phyloP scores from a whole-genome alignment of 2,329 filamentous ascomycete species.

The Zymoseptoria crescenta region DNA sequence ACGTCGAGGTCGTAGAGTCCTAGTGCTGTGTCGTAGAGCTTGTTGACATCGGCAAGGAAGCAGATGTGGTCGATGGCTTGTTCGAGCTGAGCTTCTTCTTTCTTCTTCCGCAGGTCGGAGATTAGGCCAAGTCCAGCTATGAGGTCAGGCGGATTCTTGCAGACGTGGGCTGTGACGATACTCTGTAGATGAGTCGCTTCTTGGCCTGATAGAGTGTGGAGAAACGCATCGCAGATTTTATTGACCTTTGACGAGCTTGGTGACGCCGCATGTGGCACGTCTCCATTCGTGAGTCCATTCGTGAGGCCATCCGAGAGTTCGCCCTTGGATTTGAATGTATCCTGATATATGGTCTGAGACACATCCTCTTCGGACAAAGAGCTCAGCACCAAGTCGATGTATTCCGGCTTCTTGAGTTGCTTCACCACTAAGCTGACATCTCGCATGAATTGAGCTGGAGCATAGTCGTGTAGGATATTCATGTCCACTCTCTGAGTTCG shows the following conservation, averaged over 20 bases:
- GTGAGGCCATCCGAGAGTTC: conserved; percentile 15
- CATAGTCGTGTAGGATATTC: conserved; percentile 93
- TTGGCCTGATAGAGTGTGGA: conserved; percentile 56
- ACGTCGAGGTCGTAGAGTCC: conserved; percentile 89
- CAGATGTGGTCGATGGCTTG: conserved; percentile 93
- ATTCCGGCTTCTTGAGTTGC: conserved; percentile 71
- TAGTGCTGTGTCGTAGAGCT: conserved; percentile 81
- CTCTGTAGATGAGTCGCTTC: conserved; percentile 70
- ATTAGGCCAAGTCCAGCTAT: conserved; percentile 77
- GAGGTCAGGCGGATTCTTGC: conserved; percentile 83
- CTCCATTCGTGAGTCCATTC: conserved; percentile 13
- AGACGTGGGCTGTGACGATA: conserved; percentile 88
- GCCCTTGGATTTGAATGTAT: conserved; percentile 55
- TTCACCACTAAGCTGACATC: conserved; percentile 71
- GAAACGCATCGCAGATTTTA: conserved; percentile 75
- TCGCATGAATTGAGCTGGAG: conserved; percentile 74
- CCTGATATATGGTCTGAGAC: conserved; percentile 83
- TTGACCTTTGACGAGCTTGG: conserved; percentile 63
- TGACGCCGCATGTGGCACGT: background rate
- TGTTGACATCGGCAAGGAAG: conserved; percentile 90
- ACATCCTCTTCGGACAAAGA: conserved; percentile 69
- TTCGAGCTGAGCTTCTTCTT: conserved; percentile 66
- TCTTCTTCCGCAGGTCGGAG: conserved; percentile 55
- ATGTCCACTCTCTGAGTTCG: conserved; percentile 92
- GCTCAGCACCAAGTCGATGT: conserved; percentile 76